Percentiles rank a stretch among this genome's conserved stretches.
Conservation (phyloP, 2,329 filamentous ascomycete species). For the Colletotrichum neosansevieriae region DNA sequence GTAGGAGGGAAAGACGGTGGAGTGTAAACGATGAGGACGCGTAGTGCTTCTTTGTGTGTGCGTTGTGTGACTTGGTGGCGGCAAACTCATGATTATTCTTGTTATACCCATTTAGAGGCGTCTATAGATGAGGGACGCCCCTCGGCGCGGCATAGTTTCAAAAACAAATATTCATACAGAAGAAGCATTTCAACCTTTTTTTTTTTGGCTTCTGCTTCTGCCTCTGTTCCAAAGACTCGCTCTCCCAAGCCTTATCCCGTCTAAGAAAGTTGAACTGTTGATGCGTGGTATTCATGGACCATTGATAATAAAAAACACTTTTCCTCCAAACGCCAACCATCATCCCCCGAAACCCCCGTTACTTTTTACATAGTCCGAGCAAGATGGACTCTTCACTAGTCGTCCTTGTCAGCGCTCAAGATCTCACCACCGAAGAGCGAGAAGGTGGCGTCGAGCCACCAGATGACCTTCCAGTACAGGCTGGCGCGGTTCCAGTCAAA, state of each 20-base stretch:
- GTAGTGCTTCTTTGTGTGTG: not conserved
- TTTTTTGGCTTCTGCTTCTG: too few species aligned
- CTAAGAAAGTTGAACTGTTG: conserved; percentile 6
- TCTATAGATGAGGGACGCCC: conserved; percentile 1
- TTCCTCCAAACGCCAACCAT: conserved; percentile 24
- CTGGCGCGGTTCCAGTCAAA: conserved; percentile 81
- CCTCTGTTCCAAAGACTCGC: not conserved
- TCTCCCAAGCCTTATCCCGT: conserved; percentile 1
- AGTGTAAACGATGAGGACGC: conserved; percentile 24
- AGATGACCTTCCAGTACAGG: conserved; percentile 76
- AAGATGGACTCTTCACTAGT: conserved; percentile 48
- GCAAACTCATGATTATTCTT: conserved; percentile 26
- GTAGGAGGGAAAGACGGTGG: conserved; percentile 23
- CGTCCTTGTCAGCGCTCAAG: conserved; percentile 68
- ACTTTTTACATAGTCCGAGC: too few species aligned
- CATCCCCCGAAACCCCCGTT: not conserved
- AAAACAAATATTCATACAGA: conserved; percentile 25
- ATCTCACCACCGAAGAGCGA: conserved; percentile 71
- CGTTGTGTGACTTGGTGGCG: conserved; percentile 6
- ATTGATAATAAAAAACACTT: conserved; percentile 13
- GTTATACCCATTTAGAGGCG: conserved; percentile 41
- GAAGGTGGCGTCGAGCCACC: conserved; percentile 70
- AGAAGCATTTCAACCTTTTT: not conserved
- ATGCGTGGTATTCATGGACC: conserved; percentile 29
- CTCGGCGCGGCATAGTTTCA: conserved; percentile 20